Evolutionary conservation across 2,329 filamentous ascomycete species (phyloP), one percentile per base, ranked within the genome.

Genomic region (Apiospora rasikravindrae): DNA sequence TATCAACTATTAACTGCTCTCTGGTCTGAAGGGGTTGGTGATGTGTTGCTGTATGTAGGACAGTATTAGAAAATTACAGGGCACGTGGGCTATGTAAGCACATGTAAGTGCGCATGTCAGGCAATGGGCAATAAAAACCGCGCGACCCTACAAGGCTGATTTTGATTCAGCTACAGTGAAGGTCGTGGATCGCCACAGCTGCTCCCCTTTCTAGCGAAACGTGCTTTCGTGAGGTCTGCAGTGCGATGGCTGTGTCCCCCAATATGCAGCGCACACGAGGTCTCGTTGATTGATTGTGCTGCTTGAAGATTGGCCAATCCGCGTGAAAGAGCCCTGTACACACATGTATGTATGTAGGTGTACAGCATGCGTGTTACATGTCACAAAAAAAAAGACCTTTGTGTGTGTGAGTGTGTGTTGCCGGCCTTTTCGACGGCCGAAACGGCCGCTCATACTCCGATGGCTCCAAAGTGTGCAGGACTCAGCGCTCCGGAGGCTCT

Each of bases 381-480:
- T 40, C 57, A 64, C 57, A 40, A 61, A 40, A 61, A 6, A 49
- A 40, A 61, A 40, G 37, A 6, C n/a, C 26, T 61, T 42, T 37
- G 53, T 57, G 51, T 16, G 51, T 57, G 29, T 33, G 53, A 33
- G 51, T 16, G 51, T 57, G 29, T 61, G 29, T n/a, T 16, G 29
- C 53, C 53, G 53, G 53, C 53, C 53, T 37, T 61, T 61, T 37
- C 13, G 53, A 61, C 53, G 16, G 29, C 53, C 53, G 57, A 40
- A 40, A 64, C 57, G 57, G 57, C 57, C 57, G 33, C 57, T 64
- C 57, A n/a, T 64, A 64, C 33, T 64, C 57, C 57, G 57, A 64
- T 64, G 40, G 57, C n/a, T 64, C 57, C 57, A 64, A 64, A 64
- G 57, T 5, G 57, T n/a, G 57, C 57, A 64, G 57, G 29, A 40